Evolutionary conservation across 192 early-diverging fungal species (phyloP), one percentile per base, ranked within the genome.

Genomic region (Podila verticillata): DNA sequence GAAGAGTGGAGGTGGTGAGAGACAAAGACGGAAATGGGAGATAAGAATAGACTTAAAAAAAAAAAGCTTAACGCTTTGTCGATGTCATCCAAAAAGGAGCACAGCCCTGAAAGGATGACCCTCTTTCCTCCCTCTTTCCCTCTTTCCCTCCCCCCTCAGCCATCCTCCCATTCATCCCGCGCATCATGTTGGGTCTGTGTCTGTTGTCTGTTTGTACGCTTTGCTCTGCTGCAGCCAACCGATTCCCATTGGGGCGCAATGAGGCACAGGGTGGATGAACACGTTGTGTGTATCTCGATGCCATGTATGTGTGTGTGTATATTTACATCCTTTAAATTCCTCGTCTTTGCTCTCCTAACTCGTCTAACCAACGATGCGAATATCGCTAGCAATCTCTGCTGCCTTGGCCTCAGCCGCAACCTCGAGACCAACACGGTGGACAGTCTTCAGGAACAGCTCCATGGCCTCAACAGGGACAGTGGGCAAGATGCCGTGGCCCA

Each of bases 401-500:
- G 48, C 65, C 35, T 66, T 51, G 57, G 60, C 62, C 61, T 80
- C 70, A 10, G 77, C 77, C 6, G 77, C 77, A 64, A 80, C 77
- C 61, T 90, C 87, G 39, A 81, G 72, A 34, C 88, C 90, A 26
- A 90, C 85, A 30, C 86, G 71, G 62, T 92, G 91, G 5, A 94
- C 90, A 5, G 90, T 84, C 71, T 92, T 89, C 48, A 95, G 74
- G 73, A 92, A 95, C 48, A 91, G 84, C 28, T 84, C 86, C 63
- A 91, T 80, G 20, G 84, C 87, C 73, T 95, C 92, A 1, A 93
- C 92, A 70, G 91, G 88, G 59, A 93, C 90, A 29, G 86, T 87
- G 17, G 96, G 98, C 73, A 95, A 89, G 89, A 98, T 97, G 15
- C 98, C 98, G 83, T 99, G 98, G 31, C 98, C 98, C 59, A 99